Base-by-base conservation (phyloP, 1,139 yeast genomes). In the Taphrina communis region DNA sequence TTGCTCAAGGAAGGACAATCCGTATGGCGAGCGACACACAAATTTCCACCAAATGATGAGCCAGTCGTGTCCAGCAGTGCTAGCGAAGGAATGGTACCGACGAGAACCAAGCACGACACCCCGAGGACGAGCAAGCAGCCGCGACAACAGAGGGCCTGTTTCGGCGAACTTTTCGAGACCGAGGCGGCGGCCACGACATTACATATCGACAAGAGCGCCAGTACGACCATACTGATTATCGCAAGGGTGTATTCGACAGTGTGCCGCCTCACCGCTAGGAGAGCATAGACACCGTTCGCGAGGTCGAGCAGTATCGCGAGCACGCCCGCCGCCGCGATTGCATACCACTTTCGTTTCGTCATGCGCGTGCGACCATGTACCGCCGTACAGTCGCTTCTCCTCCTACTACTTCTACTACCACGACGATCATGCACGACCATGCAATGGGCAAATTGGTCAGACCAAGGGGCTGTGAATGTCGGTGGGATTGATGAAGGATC, bases 281-380 rank as follows among this genome's bases (percentile, higher is more conserved):
- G 36, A 17, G 39, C 50, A 17, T 56, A 38, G n/a, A 56, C 36
- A 12, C 50, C 60, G 11, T 31, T 41, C 38, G 60, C 60, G 36
- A 56, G 31, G 14, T 7, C 36, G 50, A 56, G 60, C 35, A 56
- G 50, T n/a, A n/a, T 41, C 50, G 60, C 60, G 35, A 41, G 50
- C 38, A 56, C 50, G n/a, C 48, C 48, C 50, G 50, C 36, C 35
- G 6, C 41, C 11, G 19, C 42, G 39, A 50, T 21, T 14, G n/a
- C 36, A 21, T 50, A 25, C 53, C 53, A 50, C 53, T 50, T 50
- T 21, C 21, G 12, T 21, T 6, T 9, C 19, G 36, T 25, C 53
- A 50, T 50, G 48, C 48, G 48, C 31, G 31, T 2, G 31, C 31
- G 31, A 25, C 31, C 31, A 25, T 25, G 31, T 25, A 25, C 31